phyloP scores from a whole-genome alignment of 148 eudicot genomes.

The Selenicereus undatus region DNA sequence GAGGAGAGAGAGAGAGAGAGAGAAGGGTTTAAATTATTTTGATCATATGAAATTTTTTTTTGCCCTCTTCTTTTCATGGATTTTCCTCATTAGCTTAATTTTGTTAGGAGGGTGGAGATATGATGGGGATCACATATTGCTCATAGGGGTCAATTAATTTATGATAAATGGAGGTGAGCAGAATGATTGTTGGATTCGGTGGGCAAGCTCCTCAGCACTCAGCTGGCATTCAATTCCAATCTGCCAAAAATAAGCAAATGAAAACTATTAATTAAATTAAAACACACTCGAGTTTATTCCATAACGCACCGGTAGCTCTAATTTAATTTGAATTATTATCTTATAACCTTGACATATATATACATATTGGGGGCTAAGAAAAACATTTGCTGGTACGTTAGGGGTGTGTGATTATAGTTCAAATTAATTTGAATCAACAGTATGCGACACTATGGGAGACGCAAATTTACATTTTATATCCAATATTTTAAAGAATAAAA shows the following conservation, averaged over 20 bases:
- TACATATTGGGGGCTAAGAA: too few species aligned
- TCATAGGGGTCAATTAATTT: background rate
- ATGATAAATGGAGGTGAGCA: slow-evolving; percentile 28
- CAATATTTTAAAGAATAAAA: too few species aligned
- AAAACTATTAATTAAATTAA: background rate
- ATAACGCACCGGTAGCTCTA: too few species aligned
- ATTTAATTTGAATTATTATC: too few species aligned
- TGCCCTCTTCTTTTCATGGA: background rate
- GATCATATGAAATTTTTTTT: background rate
- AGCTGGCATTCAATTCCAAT: slow-evolving; percentile 92
- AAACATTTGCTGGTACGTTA: too few species aligned
- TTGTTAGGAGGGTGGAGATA: background rate
- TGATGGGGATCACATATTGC: background rate
- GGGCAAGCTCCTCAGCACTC: slow-evolving; percentile 89
- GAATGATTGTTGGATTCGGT: slow-evolving; percentile 87
- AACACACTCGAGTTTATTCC: too few species aligned
- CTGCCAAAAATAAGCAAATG: slow-evolving; percentile 35
- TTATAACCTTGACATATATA: too few species aligned
- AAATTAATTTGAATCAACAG: too few species aligned
- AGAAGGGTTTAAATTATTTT: background rate
- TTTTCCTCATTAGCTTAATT: background rate
- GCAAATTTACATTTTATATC: too few species aligned
- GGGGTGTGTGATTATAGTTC: too few species aligned
- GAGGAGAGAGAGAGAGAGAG: background rate
- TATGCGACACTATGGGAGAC: too few species aligned